Percentiles rank a stretch among this genome's conserved stretches.
Evolutionary conservation across 768 basidiomycete genomes (phyloP).

Genomic region (Naganishia randhawae): DNA sequence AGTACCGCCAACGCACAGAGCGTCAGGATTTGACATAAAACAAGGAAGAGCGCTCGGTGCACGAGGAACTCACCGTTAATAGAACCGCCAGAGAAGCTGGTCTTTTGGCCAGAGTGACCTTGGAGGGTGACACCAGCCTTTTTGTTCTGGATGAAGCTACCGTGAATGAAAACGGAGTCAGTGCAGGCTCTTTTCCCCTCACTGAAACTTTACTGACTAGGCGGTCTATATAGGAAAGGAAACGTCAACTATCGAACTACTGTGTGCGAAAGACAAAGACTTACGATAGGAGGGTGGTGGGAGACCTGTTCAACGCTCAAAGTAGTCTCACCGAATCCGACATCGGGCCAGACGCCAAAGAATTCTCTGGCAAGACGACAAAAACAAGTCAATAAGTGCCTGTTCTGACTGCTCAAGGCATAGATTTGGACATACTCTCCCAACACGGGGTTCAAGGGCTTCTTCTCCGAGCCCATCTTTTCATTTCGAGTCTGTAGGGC

Average conservation of each 20-base stretch:
- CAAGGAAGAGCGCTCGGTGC: neutral
- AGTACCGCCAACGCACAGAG: constrained; percentile 55
- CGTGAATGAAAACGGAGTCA: neutral
- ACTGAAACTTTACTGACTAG: constrained; percentile 33
- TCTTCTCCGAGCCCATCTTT: constrained; percentile 95
- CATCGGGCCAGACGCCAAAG: constrained; percentile 81
- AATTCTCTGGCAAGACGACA: constrained; percentile 58
- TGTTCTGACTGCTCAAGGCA: neutral
- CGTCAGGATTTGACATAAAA: no score
- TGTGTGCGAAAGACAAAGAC: constrained; percentile 20
- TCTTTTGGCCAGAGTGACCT: constrained; percentile 94
- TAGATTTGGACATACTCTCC: constrained; percentile 55
- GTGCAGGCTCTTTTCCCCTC: constrained; percentile 28
- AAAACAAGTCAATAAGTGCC: constrained; percentile 31
- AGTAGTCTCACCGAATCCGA: constrained; percentile 69
- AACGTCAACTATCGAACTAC: constrained; percentile 9
- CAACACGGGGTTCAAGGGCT: constrained; percentile 95
- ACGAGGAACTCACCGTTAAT: constrained; percentile 52
- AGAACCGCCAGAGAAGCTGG: constrained; percentile 69
- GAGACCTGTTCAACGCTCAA: constrained; percentile 93
- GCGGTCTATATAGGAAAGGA: constrained; percentile 39
- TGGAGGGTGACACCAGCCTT: constrained; percentile 69
- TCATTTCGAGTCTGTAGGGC: constrained; percentile 74
- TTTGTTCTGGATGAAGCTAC: constrained; percentile 68
- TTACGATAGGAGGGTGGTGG: constrained; percentile 64